These are phyloP conservation scores for Thelonectria discophora DNA, from an alignment of 2,329 filamentous ascomycete species.

Conservation along the genomic window DNA sequence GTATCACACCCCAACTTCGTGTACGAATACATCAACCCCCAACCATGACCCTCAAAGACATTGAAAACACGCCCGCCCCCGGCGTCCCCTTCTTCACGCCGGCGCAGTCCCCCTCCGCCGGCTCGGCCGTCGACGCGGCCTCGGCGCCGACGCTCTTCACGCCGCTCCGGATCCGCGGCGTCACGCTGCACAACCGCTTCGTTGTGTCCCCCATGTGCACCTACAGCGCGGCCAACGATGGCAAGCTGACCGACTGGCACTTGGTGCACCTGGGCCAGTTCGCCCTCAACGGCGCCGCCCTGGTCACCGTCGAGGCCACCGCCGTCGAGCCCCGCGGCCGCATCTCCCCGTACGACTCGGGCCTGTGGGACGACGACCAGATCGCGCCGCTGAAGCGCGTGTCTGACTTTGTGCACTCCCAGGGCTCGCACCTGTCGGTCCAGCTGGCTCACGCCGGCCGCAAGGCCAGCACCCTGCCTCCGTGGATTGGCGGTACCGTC, in stretches of 20 bases:
- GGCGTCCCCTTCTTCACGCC: conserved; percentile 64
- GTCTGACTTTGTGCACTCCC: conserved; percentile 81
- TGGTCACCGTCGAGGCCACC: conserved; percentile 82
- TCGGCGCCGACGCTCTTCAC: conserved; percentile 63
- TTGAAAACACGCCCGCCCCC: conserved; percentile 51
- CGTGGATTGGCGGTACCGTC: conserved; percentile 66
- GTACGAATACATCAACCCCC: neutral
- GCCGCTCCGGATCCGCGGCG: conserved; percentile 62
- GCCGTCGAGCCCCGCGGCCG: conserved; percentile 78
- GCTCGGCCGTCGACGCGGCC: conserved; percentile 53
- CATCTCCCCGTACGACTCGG: conserved; percentile 81
- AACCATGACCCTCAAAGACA: conserved; percentile 33
- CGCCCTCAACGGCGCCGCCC: conserved; percentile 75
- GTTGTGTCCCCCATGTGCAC: conserved; percentile 70
- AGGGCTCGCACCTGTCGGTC: conserved; percentile 79
- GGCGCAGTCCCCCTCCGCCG: conserved; percentile 60
- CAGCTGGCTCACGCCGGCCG: conserved; percentile 85
- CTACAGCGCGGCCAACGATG: conserved; percentile 61
- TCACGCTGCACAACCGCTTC: conserved; percentile 65
- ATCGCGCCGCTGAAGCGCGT: conserved; percentile 75
- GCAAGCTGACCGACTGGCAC: conserved; percentile 83
- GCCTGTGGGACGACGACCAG: conserved; percentile 87
- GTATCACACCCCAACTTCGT: neutral
- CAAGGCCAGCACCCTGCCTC: conserved; percentile 68
- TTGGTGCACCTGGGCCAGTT: conserved; percentile 84